These are phyloP conservation scores for Tricholomella constricta DNA, from an alignment of 768 basidiomycete species.

Conservation along the genomic window DNA sequence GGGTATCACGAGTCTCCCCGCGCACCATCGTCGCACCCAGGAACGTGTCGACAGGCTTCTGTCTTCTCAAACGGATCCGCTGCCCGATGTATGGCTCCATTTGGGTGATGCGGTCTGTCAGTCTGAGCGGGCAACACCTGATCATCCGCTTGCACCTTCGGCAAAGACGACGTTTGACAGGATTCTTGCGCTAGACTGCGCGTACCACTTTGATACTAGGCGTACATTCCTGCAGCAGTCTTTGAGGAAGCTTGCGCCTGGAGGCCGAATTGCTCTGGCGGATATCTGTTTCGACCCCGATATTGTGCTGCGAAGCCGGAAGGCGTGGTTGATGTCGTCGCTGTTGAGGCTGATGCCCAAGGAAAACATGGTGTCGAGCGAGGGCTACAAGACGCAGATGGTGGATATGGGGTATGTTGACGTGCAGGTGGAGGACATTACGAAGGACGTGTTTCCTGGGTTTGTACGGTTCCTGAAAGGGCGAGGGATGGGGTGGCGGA, in stretches of 20 bases:
- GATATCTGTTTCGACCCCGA: slow-evolving; percentile 56
- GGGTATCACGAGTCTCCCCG: slow-evolving; percentile 58
- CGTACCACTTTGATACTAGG: slow-evolving; percentile 66
- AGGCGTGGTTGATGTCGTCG: slow-evolving; percentile 28
- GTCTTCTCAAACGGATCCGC: slow-evolving; percentile 11
- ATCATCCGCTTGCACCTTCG: slow-evolving; percentile 49
- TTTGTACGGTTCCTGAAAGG: slow-evolving; percentile 51
- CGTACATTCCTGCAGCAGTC: slow-evolving; percentile 52
- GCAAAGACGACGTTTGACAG: slow-evolving; percentile 39
- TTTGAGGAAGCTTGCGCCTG: slow-evolving; percentile 44
- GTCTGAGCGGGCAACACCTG: slow-evolving; percentile 9
- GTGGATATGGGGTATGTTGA: slow-evolving; percentile 52
- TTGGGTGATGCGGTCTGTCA: slow-evolving; percentile 54
- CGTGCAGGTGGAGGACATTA: slow-evolving; percentile 58
- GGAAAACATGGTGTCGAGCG: slow-evolving; percentile 48
- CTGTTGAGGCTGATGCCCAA: slow-evolving; percentile 47
- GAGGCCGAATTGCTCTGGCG: slow-evolving; percentile 58
- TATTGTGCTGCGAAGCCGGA: slow-evolving; percentile 25
- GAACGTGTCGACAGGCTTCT: slow-evolving; percentile 39
- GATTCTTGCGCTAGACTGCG: slow-evolving; percentile 67
- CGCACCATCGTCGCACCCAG: slow-evolving; percentile 49
- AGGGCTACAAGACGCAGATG: slow-evolving; percentile 48
- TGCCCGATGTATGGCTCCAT: slow-evolving; percentile 40
- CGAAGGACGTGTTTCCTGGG: slow-evolving; percentile 56
- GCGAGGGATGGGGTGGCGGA: slow-evolving; percentile 43